Base-by-base conservation (phyloP, 257 asterid species). In the Cruciata laevipes region DNA sequence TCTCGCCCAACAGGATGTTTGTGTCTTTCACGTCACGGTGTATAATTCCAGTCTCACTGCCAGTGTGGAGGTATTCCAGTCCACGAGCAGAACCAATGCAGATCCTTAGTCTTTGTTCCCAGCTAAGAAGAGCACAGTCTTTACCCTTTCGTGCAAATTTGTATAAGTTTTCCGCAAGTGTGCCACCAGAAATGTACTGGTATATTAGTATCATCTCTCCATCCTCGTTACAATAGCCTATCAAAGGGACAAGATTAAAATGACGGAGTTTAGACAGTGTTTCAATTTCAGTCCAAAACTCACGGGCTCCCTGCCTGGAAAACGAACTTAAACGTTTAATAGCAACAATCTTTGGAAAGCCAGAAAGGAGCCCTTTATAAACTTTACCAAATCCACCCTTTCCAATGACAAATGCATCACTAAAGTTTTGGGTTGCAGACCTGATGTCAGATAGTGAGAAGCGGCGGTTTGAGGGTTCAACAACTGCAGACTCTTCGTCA, bases 191-290 rank as follows among this genome's bases (percentile, higher is more conserved):
- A 62, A 62, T 62, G 68, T 71, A 61, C 23, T 71, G 65, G 2
- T 71, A 71, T 5, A 71, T 64, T 3, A 71, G 63, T n/a, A 62
- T 61, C 69, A 63, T 61, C 63, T 71, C 75, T 7, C 35, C 0
- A 25, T 10, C 7, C 61, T 71, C 69, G 17, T 33, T 49, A 68
- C 69, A 71, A 40, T 71, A 63, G 7, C 75, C 75, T 20, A 71
- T 51, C 53, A 71, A 64, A 0, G 75, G 23, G 7, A 71, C 69
- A 24, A 74, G 78, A 63, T 74, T 65, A 16, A 30, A 17, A 27
- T 74, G 78, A 14, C 63, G 61, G 62, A 74, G 69, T 65, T 32
- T 63, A 7, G 78, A 74, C 17, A 74, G 74, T 31, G 70, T 64
- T 20, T 53, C 70, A 3, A 74, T 69, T 69, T 68, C 78, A 31